A percentile compares a stretch with the other conserved stretches of the same genome.
Conservation (phyloP, 2,329 filamentous ascomycete species). For the Furcasterigmium furcatum region DNA sequence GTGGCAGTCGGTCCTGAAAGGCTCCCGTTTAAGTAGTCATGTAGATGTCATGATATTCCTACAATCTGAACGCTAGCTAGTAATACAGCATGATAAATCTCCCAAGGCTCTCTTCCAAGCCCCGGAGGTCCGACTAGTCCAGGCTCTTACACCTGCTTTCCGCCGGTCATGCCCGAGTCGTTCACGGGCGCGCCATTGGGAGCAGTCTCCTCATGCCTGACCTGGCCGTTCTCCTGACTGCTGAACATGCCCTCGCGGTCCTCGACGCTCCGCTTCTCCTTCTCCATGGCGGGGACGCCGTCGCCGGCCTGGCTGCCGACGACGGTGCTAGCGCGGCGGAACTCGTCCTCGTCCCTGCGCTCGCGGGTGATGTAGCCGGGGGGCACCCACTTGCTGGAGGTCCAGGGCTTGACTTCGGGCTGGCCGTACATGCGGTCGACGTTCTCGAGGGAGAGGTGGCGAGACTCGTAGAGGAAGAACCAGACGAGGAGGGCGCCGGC, state of each 20-base stretch:
- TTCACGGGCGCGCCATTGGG: no score
- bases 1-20: no score
- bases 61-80: no score
- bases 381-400: constrained; percentile 50
- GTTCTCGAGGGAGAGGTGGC: constrained; percentile 65
- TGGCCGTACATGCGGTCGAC: constrained; percentile 70
- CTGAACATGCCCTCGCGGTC: background rate
- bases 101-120: no score
- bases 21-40: no score
- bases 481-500: constrained; percentile 57
- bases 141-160: no score
- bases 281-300: background rate
- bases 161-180: no score
- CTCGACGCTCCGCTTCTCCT: background rate
- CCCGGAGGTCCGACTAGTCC: no score
- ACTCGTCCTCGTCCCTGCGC: constrained; percentile 16
- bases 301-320: background rate
- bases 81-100: no score
- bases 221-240: background rate
- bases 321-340: constrained; percentile 1
- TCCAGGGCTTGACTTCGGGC: constrained; percentile 55
- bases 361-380: constrained; percentile 38
- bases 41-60: no score
- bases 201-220: background rate
- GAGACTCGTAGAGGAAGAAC: constrained; percentile 68